Evolutionary conservation across 2,329 filamentous ascomycete genomes (phyloP), one percentile per base, ranked within the genome.

Genomic region (Cladosporium halotolerans): DNA sequence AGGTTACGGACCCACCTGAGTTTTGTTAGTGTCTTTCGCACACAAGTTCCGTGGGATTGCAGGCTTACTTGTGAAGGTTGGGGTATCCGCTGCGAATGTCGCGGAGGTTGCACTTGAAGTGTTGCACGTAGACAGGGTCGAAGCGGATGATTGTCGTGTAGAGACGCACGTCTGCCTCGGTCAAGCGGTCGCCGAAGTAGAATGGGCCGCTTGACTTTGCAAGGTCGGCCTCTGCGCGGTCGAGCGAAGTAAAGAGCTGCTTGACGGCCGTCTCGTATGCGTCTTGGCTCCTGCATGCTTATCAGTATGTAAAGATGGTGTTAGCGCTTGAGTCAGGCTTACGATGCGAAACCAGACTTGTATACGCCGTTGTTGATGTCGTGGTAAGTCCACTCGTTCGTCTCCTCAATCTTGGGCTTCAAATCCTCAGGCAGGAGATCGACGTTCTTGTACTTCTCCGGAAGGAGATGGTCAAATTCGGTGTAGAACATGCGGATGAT

Each of bases 401-500:
- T 72, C 47, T 66, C 69, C 9, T 79, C 76, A 51, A 79, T 78
- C 4, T 73, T 61, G 32, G 70, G 66, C 49, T 69, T 62, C 48
- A 78, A 59, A 6, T 72, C 65, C 55, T 72, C 62, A 0, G 76
- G 76, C 33, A 76, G 68, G 4, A 78, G 64, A 46, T 76, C 74
- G 1, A 78, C 48, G 1, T 67, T 64, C 56, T 68, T 72, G 62
- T 72, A 72, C 59, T 75, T 66, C 48, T 64, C 60, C 2, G 70
- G 70, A n/a, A 78, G 60, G 19, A 77, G 45, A 38, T 72, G 66
- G 54, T 97, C 84, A 67, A 97, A 97, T 69, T 83, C 88, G 40
- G 78, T 79, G 67, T 88, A 88, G 57, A 96, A 76, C 88, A 96
- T 95, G 66, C 91, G 84, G 68, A 96, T 84, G 68, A 96, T 96